phyloP scores from a whole-genome alignment of 2,329 filamentous ascomycete species.

The Phyllosticta capitalensis region DNA sequence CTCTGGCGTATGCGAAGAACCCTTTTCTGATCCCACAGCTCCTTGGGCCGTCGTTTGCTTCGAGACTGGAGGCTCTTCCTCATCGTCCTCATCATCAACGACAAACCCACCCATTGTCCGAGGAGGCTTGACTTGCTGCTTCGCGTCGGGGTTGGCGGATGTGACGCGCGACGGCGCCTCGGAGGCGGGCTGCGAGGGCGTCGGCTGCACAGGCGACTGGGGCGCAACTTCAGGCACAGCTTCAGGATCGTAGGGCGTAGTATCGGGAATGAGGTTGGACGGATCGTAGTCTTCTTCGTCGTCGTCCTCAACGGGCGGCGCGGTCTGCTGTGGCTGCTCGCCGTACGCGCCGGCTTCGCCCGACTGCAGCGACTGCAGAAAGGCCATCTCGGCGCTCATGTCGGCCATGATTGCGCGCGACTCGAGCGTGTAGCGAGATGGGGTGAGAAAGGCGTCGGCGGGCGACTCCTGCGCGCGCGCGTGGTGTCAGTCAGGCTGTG shows the following conservation, averaged over 20 bases:
- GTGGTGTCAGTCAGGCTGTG: conserved; percentile 2
- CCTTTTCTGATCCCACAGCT: conserved; percentile 39
- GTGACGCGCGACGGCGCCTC: conserved; percentile 12
- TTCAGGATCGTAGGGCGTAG: conserved; percentile 15
- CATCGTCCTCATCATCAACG: conserved; percentile 53
- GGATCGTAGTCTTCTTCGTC: conserved; percentile 30
- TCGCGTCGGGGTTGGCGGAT: conserved; percentile 15
- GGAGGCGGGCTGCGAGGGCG: conserved; percentile 18
- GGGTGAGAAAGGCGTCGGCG: conserved; percentile 3
- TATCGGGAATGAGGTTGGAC: conserved; percentile 17
- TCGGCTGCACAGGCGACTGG: conserved; percentile 21
- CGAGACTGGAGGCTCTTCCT: conserved; percentile 39
- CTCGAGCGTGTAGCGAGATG: neutral
- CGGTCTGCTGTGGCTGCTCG: conserved; percentile 2
- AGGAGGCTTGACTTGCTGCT: conserved; percentile 28
- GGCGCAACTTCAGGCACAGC: conserved; percentile 7
- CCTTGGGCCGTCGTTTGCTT: conserved; percentile 41
- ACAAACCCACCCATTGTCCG: conserved; percentile 53
- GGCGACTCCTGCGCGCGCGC: neutral
- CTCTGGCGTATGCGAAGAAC: conserved; percentile 41
- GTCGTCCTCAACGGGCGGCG: conserved; percentile 15
- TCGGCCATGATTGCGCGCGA: conserved; percentile 35
- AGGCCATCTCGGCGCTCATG: conserved; percentile 45
- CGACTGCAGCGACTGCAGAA: conserved; percentile 40
- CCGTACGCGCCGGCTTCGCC: conserved; percentile 30